Evolutionary conservation across 2,329 filamentous ascomycete species (phyloP).

Genomic region (Ascomycota sp.): DNA sequence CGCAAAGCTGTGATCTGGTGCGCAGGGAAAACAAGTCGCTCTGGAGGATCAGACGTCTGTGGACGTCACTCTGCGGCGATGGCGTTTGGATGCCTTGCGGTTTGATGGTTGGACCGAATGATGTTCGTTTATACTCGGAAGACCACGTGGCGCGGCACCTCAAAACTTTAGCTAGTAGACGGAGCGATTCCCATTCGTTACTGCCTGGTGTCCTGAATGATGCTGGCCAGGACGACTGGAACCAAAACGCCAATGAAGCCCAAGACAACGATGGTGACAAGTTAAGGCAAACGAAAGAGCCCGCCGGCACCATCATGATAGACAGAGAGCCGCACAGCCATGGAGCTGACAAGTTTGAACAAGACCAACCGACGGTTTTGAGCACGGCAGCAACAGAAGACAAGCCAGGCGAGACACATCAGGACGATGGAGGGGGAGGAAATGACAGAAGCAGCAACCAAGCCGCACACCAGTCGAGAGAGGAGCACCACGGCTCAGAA

Average conservation of each 20-base stretch:
- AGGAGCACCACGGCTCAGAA: background rate
- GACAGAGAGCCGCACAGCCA: slow-evolving; percentile 7
- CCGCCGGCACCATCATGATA: slow-evolving; percentile 9
- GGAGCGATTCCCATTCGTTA: slow-evolving; percentile 1
- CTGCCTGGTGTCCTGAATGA: slow-evolving; percentile 7
- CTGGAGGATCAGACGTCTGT: slow-evolving; percentile 54
- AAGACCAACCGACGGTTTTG: slow-evolving; percentile 1
- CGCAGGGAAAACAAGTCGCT: slow-evolving; percentile 54
- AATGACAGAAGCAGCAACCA: background rate
- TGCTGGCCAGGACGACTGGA: slow-evolving; percentile 3
- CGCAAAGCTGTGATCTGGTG: slow-evolving; percentile 49
- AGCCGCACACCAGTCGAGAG: background rate
- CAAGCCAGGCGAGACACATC: background rate
- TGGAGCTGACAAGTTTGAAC: slow-evolving; percentile 4
- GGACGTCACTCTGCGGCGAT: slow-evolving; percentile 57
- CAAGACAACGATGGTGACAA: slow-evolving; percentile 1
- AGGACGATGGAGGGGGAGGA: background rate
- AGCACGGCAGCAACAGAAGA: slow-evolving; percentile 1
- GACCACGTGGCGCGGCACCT: slow-evolving; percentile 20
- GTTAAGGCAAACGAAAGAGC: background rate
- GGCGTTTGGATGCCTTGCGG: slow-evolving; percentile 45
- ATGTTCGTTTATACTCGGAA: slow-evolving; percentile 33
- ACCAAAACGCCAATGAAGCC: slow-evolving; percentile 2
- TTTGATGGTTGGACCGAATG: slow-evolving; percentile 33
- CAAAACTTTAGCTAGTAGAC: slow-evolving; percentile 10